phyloP scores from a whole-genome alignment of 805 yeast genomes.

The Lachancea fermentati region DNA sequence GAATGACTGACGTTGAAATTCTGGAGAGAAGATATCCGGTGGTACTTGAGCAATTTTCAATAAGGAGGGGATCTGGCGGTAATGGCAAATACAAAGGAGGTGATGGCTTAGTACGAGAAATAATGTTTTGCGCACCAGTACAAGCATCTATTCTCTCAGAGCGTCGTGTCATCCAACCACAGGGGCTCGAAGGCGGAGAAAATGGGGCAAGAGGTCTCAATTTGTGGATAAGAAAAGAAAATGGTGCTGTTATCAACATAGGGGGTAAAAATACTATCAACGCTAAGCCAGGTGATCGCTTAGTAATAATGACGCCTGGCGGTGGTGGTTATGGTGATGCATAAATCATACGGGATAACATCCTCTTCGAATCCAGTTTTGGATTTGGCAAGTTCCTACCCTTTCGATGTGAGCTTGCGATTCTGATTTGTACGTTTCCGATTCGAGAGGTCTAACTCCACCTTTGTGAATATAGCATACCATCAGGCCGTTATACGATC shows the following conservation, averaged over 20 bases:
- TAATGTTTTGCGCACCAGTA: conserved; percentile 68
- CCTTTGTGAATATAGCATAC: too few relatives aligned
- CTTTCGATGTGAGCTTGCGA: too few relatives aligned
- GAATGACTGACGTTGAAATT: conserved; percentile 87
- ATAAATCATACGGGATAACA: too few relatives aligned
- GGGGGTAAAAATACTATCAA: conserved; percentile 69
- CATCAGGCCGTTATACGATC: too few relatives aligned
- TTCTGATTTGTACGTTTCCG: too few relatives aligned
- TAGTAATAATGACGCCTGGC: conserved; percentile 72
- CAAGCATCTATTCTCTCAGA: conserved; percentile 81
- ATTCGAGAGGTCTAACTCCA: too few relatives aligned
- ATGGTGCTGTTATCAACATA: conserved; percentile 36
- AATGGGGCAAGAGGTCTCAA: conserved; percentile 72
- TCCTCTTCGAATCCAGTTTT: too few relatives aligned
- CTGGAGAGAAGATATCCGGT: conserved; percentile 88
- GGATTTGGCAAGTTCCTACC: too few relatives aligned
- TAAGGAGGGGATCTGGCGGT: conserved; percentile 78
- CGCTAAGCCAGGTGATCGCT: conserved; percentile 56
- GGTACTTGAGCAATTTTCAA: conserved; percentile 60
- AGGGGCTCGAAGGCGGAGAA: conserved; percentile 79
- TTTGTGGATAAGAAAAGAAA: conserved; percentile 38
- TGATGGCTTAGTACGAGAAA: conserved; percentile 78
- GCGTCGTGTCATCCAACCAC: conserved; percentile 78
- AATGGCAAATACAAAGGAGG: conserved; percentile 70
- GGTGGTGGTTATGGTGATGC: conserved; percentile 91